Base-by-base conservation (phyloP, 2,329 filamentous ascomycete genomes). In the Beauveria pseudobassiana region DNA sequence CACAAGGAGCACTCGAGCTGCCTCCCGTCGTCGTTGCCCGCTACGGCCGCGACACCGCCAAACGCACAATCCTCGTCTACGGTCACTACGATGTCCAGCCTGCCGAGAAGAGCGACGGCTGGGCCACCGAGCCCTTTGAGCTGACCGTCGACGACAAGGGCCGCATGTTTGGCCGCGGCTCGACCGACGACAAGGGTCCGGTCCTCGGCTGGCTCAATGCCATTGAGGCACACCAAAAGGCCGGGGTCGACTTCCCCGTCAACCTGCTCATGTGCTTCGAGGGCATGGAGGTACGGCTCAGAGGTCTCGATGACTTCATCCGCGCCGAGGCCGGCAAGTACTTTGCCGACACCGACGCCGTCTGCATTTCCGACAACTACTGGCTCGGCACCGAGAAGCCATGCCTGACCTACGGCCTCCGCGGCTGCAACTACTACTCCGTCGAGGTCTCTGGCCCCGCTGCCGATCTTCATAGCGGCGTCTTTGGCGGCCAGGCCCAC, bases 291-390 rank as follows among this genome's bases (percentile, higher is more conserved):
- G 80, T 96, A 96, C 74, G 95, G 95, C 56, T 97, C 93, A 0
- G 93, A 98, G 74, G 95, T 43, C 83, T 99, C 61, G 95, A 99
- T 71, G 93, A 96, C 69, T 89, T 98, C 67, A 97, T 99, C 77
- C 83, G 89, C 67, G 87, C 85, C 52, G 95, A 99, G 78, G 92
- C 89, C 67, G 91, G 96, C 79, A 89, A 90, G 70, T 98, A 88
- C 82, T 99, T 99, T 80, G 91, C 91, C 71, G 93, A 97, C 70
- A 87, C 92, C 42, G 95, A 99, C 68, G 95, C 93, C 6, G 91
- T 98, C 64, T 99, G 95, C 79, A 99, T 99, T 73, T 96, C 91
- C 53, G 95, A 99, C 77, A 99, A 99, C 84, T 99, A 99, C 86
- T 99, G 95, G 95, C 87, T 99, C 46, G 95, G 95, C 63, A 98